Percentiles rank a stretch among this genome's conserved stretches.
Evolutionary conservation across 1,139 yeast species (phyloP).

Genomic region (Pichia sp.): DNA sequence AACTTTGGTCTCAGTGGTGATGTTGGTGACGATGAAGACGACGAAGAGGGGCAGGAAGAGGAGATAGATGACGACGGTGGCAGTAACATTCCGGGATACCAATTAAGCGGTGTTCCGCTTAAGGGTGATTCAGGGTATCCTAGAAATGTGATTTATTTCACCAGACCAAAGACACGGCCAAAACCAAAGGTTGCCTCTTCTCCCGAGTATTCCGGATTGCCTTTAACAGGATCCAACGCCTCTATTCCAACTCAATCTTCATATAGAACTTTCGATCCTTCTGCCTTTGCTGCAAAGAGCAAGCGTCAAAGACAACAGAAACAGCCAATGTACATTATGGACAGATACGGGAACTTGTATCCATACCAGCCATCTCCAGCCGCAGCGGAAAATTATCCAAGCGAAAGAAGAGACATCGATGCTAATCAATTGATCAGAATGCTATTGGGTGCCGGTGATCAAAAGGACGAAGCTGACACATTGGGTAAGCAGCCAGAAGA

Average conservation of each 20-base stretch:
- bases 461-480: not conserved
- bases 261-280: not conserved
- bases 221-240: not conserved
- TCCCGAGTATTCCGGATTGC: not conserved
- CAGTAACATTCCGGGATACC: not conserved
- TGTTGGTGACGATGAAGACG: not conserved
- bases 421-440: conserved; percentile 13
- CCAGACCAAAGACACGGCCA: conserved; percentile 1
- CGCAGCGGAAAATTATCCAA: not conserved
- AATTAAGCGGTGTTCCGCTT: not conserved
- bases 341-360: conserved; percentile 15
- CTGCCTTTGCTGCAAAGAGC: not conserved
- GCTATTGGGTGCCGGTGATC: conserved; percentile 11
- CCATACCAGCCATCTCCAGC: conserved; percentile 7
- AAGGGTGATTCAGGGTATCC: not conserved
- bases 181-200: not conserved
- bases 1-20: not conserved
- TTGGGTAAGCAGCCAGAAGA: not conserved
- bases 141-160: not conserved
- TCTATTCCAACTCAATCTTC: not conserved
- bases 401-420: conserved; percentile 11
- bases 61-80: not conserved
- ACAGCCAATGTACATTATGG: conserved; percentile 15
- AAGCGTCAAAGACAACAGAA: conserved; percentile 10
- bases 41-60: not conserved